A percentile compares a stretch with the other conserved stretches of the same genome.
Conservation (phyloP, 352 stramenopile genomes). For the Phytophthora cactorum region DNA sequence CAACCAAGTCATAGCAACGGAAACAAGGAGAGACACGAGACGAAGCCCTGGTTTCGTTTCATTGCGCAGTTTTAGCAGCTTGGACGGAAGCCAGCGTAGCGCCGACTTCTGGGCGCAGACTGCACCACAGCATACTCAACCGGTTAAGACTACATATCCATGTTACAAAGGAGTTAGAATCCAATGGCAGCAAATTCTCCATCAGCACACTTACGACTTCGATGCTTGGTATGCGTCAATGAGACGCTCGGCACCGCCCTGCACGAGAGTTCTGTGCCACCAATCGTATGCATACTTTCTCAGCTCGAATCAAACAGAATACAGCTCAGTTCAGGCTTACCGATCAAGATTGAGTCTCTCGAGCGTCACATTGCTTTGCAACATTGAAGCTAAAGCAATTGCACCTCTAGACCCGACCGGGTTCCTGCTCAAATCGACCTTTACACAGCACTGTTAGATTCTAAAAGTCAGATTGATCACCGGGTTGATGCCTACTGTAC, state of each 20-base stretch:
- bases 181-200: background rate
- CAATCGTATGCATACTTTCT: background rate
- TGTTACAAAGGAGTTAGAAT: background rate
- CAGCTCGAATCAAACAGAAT: background rate
- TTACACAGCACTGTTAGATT: background rate
- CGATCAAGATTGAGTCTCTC: conserved; percentile 36
- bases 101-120: conserved; percentile 34
- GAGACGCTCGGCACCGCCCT: conserved; percentile 22
- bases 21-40: no score
- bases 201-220: conserved; percentile 30
- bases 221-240: conserved; percentile 38
- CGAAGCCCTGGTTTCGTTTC: background rate
- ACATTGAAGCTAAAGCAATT: conserved; percentile 38
- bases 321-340: conserved; percentile 12
- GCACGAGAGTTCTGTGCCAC: conserved; percentile 26
- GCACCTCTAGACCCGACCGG: conserved; percentile 29
- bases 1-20: no score
- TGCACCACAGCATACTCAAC: conserved; percentile 46
- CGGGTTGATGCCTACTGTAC: background rate
- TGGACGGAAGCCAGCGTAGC: conserved; percentile 26
- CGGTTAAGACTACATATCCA: conserved; percentile 30
- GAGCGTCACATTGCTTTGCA: conserved; percentile 39
- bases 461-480: background rate
- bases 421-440: conserved; percentile 45
- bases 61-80: conserved; percentile 14